phyloP scores from a whole-genome alignment of 2,329 filamentous ascomycete species.

The Ophiognomonia clavigignenti-juglandacearum region DNA sequence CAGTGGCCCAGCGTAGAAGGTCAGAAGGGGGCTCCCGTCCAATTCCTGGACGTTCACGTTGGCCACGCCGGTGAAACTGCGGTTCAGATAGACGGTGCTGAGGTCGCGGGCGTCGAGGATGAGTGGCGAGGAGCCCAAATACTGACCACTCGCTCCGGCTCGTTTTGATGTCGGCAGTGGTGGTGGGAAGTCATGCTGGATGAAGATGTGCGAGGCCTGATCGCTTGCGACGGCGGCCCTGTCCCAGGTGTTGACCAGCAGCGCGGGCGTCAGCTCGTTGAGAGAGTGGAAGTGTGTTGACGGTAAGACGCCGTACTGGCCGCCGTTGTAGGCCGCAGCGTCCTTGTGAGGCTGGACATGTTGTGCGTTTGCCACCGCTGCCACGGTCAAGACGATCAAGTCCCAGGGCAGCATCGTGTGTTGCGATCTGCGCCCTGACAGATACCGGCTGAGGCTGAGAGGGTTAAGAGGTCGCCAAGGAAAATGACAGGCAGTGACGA shows the following conservation, averaged over 20 bases:
- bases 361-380: neutral
- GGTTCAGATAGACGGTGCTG: constrained; percentile 33
- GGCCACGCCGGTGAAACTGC: constrained; percentile 20
- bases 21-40: constrained; percentile 15
- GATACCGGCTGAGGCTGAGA: too few species aligned
- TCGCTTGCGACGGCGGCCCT: constrained; percentile 20
- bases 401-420: neutral
- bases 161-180: constrained; percentile 2
- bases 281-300: constrained; percentile 29
- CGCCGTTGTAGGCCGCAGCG: constrained; percentile 24
- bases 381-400: neutral
- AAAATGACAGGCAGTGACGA: too few species aligned
- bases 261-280: constrained; percentile 27
- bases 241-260: constrained; percentile 30
- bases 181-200: constrained; percentile 21
- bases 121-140: constrained; percentile 28
- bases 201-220: constrained; percentile 28
- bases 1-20: constrained; percentile 19
- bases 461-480: neutral
- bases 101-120: constrained; percentile 30
- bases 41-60: constrained; percentile 23
- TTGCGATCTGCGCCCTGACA: neutral
- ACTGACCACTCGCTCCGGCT: constrained; percentile 10
- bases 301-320: constrained; percentile 24
- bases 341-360: constrained; percentile 15